These are phyloP conservation scores for Leucosporidium scottii DNA, from an alignment of 768 basidiomycete species.

Conservation along the genomic window DNA sequence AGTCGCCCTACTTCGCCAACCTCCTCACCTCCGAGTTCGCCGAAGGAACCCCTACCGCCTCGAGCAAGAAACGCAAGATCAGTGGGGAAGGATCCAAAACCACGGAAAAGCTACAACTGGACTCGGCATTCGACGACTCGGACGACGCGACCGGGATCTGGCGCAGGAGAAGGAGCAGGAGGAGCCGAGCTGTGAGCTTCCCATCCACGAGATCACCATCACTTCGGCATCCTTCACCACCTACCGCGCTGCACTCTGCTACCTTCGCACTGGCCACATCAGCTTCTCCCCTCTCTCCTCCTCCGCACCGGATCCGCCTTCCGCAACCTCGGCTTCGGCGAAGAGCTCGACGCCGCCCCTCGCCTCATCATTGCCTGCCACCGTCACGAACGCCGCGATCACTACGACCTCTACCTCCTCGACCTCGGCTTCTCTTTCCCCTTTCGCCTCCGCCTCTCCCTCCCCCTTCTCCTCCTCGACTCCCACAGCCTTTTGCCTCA, in stretches of 20 bases:
- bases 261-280: background rate
- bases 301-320: background rate
- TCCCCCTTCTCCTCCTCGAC: background rate
- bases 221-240: background rate
- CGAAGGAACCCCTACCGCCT: no score
- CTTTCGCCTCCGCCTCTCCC: background rate
- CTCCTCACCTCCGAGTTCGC: no score
- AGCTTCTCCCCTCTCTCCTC: background rate
- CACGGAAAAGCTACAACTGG: no score
- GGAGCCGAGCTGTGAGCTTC: no score
- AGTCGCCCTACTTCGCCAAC: no score
- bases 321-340: background rate
- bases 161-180: no score
- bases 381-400: no score
- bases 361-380: background rate
- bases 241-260: conserved; percentile 1
- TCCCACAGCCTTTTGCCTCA: background rate
- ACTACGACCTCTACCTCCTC: background rate
- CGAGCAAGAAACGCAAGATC: no score
- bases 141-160: no score
- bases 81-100: no score
- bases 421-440: background rate
- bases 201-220: background rate
- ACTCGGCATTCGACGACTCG: no score
- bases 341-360: no score